These are phyloP conservation scores for Phaeomoniella chlamydospora DNA, from an alignment of 2,329 filamentous ascomycete genomes.

Conservation along the genomic window DNA sequence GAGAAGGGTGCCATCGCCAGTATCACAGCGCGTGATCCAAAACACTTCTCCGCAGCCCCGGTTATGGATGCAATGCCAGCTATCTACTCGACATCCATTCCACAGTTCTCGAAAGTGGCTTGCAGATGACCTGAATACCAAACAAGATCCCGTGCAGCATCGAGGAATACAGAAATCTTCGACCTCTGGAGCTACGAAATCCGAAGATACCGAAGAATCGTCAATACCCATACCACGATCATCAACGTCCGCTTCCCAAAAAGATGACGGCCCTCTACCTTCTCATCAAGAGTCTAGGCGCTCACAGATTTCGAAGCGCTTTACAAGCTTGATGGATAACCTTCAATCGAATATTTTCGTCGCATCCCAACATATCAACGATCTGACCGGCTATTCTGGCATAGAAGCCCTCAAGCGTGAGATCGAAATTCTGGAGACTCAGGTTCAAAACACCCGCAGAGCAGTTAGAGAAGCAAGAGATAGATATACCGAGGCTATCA, in stretches of 20 bases:
- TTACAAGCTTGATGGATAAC: slow-evolving; percentile 72
- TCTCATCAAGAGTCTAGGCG: slow-evolving; percentile 38
- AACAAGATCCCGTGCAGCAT: neutral
- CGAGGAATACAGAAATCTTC: no score
- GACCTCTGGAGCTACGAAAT: no score
- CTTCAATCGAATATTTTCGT: slow-evolving; percentile 72
- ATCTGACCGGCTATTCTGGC: slow-evolving; percentile 82
- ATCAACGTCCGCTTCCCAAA: neutral
- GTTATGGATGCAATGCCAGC: neutral
- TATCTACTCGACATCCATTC: neutral
- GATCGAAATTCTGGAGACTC: slow-evolving; percentile 52
- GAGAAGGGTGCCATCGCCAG: neutral
- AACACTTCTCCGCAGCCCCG: neutral
- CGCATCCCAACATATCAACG: slow-evolving; percentile 80
- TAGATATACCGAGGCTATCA: slow-evolving; percentile 69
- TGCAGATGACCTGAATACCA: neutral
- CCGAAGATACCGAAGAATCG: no score
- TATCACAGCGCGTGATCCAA: neutral
- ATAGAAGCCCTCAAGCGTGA: slow-evolving; percentile 75
- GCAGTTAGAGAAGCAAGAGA: slow-evolving; percentile 58
- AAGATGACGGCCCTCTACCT: slow-evolving; percentile 25
- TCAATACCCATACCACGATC: neutral
- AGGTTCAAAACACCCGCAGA: slow-evolving; percentile 39
- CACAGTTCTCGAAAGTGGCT: neutral
- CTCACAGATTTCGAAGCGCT: slow-evolving; percentile 43